These are phyloP conservation scores for Pestalotiopsis sp. DNA, from an alignment of 2,329 filamentous ascomycete genomes.

Conservation along the genomic window DNA sequence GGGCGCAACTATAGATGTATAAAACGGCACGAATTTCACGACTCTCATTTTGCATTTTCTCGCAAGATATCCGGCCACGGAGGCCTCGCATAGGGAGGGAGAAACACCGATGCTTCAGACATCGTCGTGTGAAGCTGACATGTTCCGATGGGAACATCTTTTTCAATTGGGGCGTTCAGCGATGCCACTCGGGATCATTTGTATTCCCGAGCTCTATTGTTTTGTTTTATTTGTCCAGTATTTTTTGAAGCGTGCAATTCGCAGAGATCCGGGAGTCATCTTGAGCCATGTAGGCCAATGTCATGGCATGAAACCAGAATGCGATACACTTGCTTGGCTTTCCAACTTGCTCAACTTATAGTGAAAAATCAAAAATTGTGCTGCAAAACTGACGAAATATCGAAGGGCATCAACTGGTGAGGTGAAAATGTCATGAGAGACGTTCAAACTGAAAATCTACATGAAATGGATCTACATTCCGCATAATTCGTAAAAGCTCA, in stretches of 20 bases:
- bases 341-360: background rate
- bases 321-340: background rate
- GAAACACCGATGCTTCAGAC: background rate
- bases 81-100: constrained; percentile 5
- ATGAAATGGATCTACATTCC: too few relatives aligned
- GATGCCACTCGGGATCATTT: constrained; percentile 7
- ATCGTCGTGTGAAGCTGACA: constrained; percentile 5
- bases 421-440: too few relatives aligned
- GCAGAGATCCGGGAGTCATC: background rate
- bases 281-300: background rate
- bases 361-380: background rate
- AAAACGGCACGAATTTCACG: constrained; percentile 17
- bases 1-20: constrained; percentile 14
- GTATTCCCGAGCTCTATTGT: background rate
- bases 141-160: constrained; percentile 3
- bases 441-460: too few relatives aligned
- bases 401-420: background rate
- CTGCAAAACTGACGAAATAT: background rate
- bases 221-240: background rate
- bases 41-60: constrained; percentile 19
- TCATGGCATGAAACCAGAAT: background rate
- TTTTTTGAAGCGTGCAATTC: constrained; percentile 18
- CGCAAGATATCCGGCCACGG: constrained; percentile 18
- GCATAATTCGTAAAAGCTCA: too few relatives aligned
- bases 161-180: constrained; percentile 14